Conservation (phyloP, 192 early-diverging fungal genomes). For the Gonapodya prolifera region DNA sequence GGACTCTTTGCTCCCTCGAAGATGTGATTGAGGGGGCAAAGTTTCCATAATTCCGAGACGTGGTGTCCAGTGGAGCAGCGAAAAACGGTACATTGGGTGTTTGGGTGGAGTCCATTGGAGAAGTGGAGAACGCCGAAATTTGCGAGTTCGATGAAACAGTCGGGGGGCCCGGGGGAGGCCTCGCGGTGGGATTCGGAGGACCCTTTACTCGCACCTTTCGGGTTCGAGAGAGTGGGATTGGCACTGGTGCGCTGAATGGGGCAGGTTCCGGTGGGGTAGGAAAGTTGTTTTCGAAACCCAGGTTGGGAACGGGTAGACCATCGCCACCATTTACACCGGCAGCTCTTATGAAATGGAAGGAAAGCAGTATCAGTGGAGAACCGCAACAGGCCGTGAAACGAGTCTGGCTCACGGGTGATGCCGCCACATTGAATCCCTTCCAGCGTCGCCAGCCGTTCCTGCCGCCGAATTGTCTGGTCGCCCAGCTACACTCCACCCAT, state of each 20-base stretch:
- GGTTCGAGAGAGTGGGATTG: background rate
- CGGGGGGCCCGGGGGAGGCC: background rate
- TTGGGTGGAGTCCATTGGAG: background rate
- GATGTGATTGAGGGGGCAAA: background rate
- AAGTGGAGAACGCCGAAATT: background rate
- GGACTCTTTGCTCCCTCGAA: background rate
- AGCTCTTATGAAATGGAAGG: too few species aligned
- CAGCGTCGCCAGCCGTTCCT: too few species aligned
- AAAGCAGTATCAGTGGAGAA: too few species aligned
- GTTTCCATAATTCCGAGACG: background rate
- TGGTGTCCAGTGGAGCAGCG: background rate
- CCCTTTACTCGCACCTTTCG: background rate
- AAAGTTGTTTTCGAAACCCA: too few species aligned
- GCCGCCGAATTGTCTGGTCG: too few species aligned
- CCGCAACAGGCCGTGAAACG: too few species aligned
- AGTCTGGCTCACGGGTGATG: too few species aligned
- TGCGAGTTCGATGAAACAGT: background rate
- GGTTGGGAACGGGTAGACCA: too few species aligned
- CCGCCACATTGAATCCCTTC: too few species aligned
- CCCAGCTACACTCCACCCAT: too few species aligned
- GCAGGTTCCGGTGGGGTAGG: background rate
- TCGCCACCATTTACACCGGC: too few species aligned
- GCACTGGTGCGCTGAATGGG: background rate
- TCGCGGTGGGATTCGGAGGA: background rate
- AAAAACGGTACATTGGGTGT: background rate